Percentiles rank a stretch among this genome's conserved stretches.
Conservation (phyloP, 2,329 filamentous ascomycete genomes). For the Diaporthe caulivora region DNA sequence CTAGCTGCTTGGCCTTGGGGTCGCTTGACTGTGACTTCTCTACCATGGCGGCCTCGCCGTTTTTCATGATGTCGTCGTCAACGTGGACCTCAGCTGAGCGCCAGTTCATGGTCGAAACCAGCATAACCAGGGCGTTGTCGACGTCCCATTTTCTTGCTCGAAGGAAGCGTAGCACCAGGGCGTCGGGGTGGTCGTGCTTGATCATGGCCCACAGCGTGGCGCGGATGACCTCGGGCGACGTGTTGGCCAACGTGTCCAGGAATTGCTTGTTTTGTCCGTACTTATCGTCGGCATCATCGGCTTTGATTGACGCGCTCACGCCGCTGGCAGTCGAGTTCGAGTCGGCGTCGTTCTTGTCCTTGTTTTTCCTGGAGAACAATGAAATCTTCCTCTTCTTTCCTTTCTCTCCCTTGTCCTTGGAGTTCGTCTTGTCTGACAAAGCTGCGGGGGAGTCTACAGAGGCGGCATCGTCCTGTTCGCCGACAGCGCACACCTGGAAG, state of each 20-base stretch:
- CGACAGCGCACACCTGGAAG: conserved; percentile 80
- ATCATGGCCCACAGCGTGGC: conserved; percentile 92
- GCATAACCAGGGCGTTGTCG: conserved; percentile 92
- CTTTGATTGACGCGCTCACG: conserved; percentile 55
- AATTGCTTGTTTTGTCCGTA: conserved; percentile 91
- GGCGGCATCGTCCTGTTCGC: conserved; percentile 50
- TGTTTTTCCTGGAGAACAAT: conserved; percentile 76
- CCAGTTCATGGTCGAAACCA: conserved; percentile 96
- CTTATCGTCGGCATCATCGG: conserved; percentile 81
- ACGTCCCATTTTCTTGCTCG: conserved; percentile 96
- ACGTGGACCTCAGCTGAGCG: conserved; percentile 85
- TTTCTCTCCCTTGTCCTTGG: conserved; percentile 58
- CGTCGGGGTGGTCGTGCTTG: conserved; percentile 95
- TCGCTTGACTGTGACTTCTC: conserved; percentile 70
- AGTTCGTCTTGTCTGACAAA: conserved; percentile 43
- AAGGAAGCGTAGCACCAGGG: conserved; percentile 83
- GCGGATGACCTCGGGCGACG: conserved; percentile 83
- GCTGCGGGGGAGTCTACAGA: conserved; percentile 48
- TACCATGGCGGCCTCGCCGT: conserved; percentile 78
- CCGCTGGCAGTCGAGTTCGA: conserved; percentile 50
- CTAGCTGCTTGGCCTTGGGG: conserved; percentile 72
- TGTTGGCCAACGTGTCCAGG: conserved; percentile 81
- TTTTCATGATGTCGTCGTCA: conserved; percentile 86
- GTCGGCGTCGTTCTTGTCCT: conserved; percentile 61
- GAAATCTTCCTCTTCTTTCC: conserved; percentile 81